Evolutionary conservation across 257 asterid genomes (phyloP).

Genomic region (Linderniella brevidens): DNA sequence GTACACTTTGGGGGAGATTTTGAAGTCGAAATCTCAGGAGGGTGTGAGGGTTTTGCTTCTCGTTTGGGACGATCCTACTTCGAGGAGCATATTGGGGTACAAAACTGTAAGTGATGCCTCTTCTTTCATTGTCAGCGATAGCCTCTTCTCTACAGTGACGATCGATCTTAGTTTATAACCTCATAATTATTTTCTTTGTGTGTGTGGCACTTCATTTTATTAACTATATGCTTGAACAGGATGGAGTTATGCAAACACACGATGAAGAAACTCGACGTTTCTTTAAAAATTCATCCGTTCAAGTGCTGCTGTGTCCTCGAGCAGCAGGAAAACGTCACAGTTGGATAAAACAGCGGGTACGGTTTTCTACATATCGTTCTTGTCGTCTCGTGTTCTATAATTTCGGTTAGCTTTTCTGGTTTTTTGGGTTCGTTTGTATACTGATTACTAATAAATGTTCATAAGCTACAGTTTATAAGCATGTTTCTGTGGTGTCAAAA

Average conservation of each 20-base stretch:
- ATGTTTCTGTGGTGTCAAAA: too few relatives aligned
- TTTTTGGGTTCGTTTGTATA: too few relatives aligned
- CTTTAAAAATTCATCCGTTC: conserved; percentile 90
- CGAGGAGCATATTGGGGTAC: too few relatives aligned
- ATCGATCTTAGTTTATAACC: too few relatives aligned
- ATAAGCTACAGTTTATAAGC: too few relatives aligned
- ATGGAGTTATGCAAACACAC: conserved; percentile 96
- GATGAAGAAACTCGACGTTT: conserved; percentile 94
- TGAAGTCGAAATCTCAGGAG: conserved; percentile 85
- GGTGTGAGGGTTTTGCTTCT: conserved; percentile 85
- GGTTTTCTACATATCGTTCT: conserved; percentile 11
- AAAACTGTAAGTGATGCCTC: too few relatives aligned
- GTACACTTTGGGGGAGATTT: conserved; percentile 41
- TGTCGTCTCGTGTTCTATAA: neutral
- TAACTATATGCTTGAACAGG: conserved; percentile 26
- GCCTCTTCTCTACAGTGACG: too few relatives aligned
- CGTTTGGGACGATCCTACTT: conserved; percentile 93
- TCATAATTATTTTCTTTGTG: too few relatives aligned
- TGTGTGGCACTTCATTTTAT: too few relatives aligned
- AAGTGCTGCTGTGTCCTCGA: conserved; percentile 92
- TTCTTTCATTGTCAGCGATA: too few relatives aligned
- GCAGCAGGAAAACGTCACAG: conserved; percentile 94
- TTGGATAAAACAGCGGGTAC: conserved; percentile 86
- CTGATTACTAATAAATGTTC: too few relatives aligned
- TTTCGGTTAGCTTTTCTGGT: neutral